phyloP scores from a whole-genome alignment of 2,329 filamentous ascomycete species.

The Xylariaceae sp. region DNA sequence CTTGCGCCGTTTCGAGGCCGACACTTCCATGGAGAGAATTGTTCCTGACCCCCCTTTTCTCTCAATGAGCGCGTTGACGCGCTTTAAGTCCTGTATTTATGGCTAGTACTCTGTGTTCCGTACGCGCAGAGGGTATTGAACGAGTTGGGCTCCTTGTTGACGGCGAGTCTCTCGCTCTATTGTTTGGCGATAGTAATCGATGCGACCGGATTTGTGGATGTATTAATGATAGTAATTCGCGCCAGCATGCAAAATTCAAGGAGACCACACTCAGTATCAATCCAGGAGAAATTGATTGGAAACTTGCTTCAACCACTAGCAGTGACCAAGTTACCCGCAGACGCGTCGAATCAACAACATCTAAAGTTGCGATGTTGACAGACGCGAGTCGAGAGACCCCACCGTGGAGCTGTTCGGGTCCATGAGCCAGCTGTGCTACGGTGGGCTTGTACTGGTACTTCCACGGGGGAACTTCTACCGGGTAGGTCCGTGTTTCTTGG shows the following conservation, averaged over 20 bases:
- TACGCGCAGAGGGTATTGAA: neutral
- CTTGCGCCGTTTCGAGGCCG: conserved; percentile 60
- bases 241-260: too few species aligned
- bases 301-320: neutral
- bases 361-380: conserved; percentile 11
- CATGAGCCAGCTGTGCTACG: too few species aligned
- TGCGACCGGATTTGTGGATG: too few species aligned
- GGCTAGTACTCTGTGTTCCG: neutral
- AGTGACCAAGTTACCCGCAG: neutral
- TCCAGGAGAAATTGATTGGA: neutral
- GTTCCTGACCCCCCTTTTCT: neutral
- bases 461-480: too few species aligned
- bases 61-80: conserved; percentile 4
- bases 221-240: too few species aligned
- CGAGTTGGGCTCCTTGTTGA: neutral
- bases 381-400: conserved; percentile 10
- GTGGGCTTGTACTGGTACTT: too few species aligned
- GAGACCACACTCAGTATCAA: neutral
- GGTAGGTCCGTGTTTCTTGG: too few species aligned
- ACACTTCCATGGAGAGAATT: conserved; percentile 43
- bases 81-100: neutral
- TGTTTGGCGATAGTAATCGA: neutral
- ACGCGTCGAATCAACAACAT: conserved; percentile 14
- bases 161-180: neutral
- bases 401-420: neutral